These are phyloP conservation scores for Parasitella parasitica DNA, from an alignment of 371 early-diverging fungal genomes.

Conservation along the genomic window DNA sequence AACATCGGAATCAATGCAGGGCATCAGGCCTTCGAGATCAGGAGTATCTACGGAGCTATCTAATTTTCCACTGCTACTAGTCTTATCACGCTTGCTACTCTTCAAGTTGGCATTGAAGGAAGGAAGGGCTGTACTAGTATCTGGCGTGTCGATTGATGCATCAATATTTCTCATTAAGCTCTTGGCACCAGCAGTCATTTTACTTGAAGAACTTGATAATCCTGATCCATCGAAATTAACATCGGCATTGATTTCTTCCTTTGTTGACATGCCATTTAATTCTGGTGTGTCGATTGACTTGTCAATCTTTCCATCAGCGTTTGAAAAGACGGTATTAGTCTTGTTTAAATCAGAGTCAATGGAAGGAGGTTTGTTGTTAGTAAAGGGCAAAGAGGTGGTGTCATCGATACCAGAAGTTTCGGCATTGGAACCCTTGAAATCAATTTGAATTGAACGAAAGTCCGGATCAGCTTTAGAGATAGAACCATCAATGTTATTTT, in stretches of 20 bases:
- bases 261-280: too few relatives aligned
- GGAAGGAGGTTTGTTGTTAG: too few relatives aligned
- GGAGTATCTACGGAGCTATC: neutral
- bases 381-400: too few relatives aligned
- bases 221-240: neutral
- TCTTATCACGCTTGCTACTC: neutral
- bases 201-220: neutral
- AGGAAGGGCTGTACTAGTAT: neutral
- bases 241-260: neutral
- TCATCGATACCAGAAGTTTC: too few relatives aligned
- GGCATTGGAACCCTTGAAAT: too few relatives aligned
- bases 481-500: neutral
- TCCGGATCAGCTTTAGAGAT: neutral
- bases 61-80: neutral
- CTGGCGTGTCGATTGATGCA: neutral
- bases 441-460: neutral
- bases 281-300: too few relatives aligned
- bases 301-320: too few relatives aligned
- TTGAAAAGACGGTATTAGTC: too few relatives aligned
- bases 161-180: neutral
- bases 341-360: too few relatives aligned
- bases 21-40: neutral
- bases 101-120: neutral
- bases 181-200: neutral
- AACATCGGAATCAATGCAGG: neutral